phyloP scores from a whole-genome alignment of 2,329 filamentous ascomycete genomes.

The Fusarium sp. region DNA sequence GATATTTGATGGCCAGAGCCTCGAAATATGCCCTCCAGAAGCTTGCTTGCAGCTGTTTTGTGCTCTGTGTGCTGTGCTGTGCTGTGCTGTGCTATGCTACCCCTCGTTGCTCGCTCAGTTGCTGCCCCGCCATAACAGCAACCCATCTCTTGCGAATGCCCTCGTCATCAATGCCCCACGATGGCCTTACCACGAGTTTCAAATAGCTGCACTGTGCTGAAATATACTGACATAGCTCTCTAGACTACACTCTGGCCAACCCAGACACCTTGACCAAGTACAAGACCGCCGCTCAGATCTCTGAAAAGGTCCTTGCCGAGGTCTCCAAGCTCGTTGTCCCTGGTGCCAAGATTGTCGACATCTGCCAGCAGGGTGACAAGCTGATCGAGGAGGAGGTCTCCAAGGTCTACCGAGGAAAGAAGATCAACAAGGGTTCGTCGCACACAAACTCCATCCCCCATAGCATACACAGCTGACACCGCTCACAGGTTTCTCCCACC shows the following conservation, averaged over 20 bases:
- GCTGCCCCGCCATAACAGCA: slow-evolving; percentile 44
- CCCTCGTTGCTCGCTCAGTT: slow-evolving; percentile 38
- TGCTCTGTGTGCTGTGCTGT: no score
- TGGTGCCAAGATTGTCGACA: slow-evolving; percentile 89
- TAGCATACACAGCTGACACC: slow-evolving; percentile 28
- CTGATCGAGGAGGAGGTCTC: slow-evolving; percentile 90
- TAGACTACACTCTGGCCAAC: slow-evolving; percentile 91
- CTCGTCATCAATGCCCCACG: slow-evolving; percentile 40
- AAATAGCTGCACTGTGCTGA: slow-evolving; percentile 8
- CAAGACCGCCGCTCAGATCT: slow-evolving; percentile 95
- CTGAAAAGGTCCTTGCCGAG: slow-evolving; percentile 91
- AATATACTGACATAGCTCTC: slow-evolving; percentile 15
- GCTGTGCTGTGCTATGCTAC: slow-evolving; percentile 23
- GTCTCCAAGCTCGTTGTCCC: slow-evolving; percentile 80
- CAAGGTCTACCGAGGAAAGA: slow-evolving; percentile 99
- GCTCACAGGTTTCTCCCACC: slow-evolving; percentile 82
- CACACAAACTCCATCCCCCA: not conserved
- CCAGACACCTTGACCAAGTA: slow-evolving; percentile 98
- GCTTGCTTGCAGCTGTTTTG: slow-evolving; percentile 9
- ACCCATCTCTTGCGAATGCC: slow-evolving; percentile 35
- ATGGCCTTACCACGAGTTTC: slow-evolving; percentile 14
- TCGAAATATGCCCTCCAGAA: slow-evolving; percentile 3
- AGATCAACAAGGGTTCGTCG: slow-evolving; percentile 84
- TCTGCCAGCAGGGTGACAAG: slow-evolving; percentile 97
- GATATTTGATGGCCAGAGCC: not conserved